Evolutionary conservation across 2,329 filamentous ascomycete species (phyloP).

Genomic region (Apiospora phragmitis): DNA sequence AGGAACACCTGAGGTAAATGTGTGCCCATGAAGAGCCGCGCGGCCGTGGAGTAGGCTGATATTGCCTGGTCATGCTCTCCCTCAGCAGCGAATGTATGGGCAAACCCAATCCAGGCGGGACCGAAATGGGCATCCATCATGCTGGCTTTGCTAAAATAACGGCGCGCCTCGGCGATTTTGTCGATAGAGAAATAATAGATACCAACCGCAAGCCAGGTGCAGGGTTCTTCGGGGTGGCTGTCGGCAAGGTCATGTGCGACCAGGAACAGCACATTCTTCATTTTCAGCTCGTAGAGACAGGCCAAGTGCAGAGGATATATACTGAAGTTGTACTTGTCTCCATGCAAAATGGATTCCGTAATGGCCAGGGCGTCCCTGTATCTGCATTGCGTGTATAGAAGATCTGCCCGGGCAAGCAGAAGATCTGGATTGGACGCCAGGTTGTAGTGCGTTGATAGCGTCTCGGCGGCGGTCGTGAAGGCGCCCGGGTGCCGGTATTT

Average conservation of each 20-base stretch:
- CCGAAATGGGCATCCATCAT: slow-evolving; percentile 98
- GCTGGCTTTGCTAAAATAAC: slow-evolving; percentile 96
- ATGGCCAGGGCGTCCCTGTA: slow-evolving; percentile 85
- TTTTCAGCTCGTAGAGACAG: slow-evolving; percentile 82
- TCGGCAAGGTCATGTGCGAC: slow-evolving; percentile 92
- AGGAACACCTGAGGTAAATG: slow-evolving; percentile 94
- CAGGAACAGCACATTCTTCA: slow-evolving; percentile 87
- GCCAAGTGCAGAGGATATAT: slow-evolving; percentile 91
- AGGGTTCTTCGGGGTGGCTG: slow-evolving; percentile 85
- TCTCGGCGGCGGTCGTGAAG: slow-evolving; percentile 84
- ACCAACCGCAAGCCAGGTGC: slow-evolving; percentile 91
- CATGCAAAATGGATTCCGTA: slow-evolving; percentile 78
- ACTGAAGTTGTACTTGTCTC: slow-evolving; percentile 85
- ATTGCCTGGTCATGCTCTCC: slow-evolving; percentile 98
- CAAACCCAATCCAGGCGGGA: slow-evolving; percentile 97
- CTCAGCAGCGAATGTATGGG: slow-evolving; percentile 95
- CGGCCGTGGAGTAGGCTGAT: slow-evolving; percentile 93
- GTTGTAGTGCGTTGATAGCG: slow-evolving; percentile 89
- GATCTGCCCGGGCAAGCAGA: slow-evolving; percentile 83
- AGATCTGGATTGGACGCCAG: slow-evolving; percentile 86
- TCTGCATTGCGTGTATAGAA: slow-evolving; percentile 91
- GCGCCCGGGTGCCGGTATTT: slow-evolving; percentile 89
- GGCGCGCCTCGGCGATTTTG: slow-evolving; percentile 87
- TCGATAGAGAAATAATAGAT: slow-evolving; percentile 90
- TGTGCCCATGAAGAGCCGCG: slow-evolving; percentile 92